These are phyloP conservation scores for Phoma sp. DNA, from an alignment of 2,329 filamentous ascomycete species.

Conservation along the genomic window DNA sequence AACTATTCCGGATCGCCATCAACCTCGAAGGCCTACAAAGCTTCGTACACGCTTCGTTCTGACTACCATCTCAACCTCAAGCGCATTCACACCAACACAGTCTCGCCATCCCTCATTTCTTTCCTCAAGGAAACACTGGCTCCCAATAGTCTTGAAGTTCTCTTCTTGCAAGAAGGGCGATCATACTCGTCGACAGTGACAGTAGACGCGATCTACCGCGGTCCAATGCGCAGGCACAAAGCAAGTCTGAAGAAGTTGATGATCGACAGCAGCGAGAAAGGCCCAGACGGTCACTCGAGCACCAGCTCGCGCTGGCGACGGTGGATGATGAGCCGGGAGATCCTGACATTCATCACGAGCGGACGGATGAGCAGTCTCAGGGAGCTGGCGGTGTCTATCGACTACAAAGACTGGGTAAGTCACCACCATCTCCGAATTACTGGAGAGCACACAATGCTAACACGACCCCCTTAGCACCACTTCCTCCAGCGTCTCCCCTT, in stretches of 20 bases:
- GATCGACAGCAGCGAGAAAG: conserved; percentile 71
- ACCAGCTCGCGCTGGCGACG: conserved; percentile 61
- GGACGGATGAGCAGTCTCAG: conserved; percentile 74
- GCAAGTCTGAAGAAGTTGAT: conserved; percentile 74
- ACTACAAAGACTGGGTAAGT: conserved; percentile 79
- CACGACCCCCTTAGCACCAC: conserved; percentile 63
- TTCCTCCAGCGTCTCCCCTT: conserved; percentile 77
- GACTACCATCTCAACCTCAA: conserved; percentile 66
- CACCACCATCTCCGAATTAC: background rate
- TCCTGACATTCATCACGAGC: conserved; percentile 75
- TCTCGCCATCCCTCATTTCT: conserved; percentile 70
- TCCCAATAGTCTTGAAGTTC: conserved; percentile 78
- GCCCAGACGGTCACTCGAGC: conserved; percentile 49
- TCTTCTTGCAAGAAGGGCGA: conserved; percentile 75
- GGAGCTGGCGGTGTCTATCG: conserved; percentile 74
- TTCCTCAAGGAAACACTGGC: conserved; percentile 80
- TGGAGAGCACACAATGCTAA: conserved; percentile 7
- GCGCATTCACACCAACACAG: conserved; percentile 75
- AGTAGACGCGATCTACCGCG: conserved; percentile 73
- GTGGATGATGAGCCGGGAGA: conserved; percentile 74
- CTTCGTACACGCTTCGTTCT: conserved; percentile 47
- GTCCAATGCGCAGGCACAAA: conserved; percentile 72
- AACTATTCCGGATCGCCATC: conserved; percentile 44
- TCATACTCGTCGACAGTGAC: conserved; percentile 63
- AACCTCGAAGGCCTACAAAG: conserved; percentile 44